These are phyloP conservation scores for Nicotiana tabacum DNA, from an alignment of 257 asterid genomes.

Conservation along the genomic window DNA sequence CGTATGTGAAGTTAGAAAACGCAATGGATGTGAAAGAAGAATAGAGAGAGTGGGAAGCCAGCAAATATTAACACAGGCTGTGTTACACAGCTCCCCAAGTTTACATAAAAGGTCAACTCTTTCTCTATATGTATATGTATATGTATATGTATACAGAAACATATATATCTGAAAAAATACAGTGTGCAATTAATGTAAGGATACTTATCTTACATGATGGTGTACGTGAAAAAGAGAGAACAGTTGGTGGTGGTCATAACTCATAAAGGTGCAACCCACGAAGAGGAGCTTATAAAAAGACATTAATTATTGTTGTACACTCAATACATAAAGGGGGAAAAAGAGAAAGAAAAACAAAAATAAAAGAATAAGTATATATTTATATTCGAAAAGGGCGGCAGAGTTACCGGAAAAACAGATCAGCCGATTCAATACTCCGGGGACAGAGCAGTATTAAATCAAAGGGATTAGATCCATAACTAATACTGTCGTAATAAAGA, in stretches of 20 bases:
- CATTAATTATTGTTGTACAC: neutral
- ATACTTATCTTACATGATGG: neutral
- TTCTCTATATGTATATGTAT: neutral
- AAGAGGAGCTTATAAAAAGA: neutral
- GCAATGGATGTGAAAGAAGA: constrained; percentile 4
- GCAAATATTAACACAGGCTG: neutral
- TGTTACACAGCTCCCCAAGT: neutral
- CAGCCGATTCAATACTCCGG: neutral
- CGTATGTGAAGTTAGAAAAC: neutral
- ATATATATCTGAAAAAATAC: neutral
- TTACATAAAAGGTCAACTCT: neutral
- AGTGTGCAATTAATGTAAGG: neutral
- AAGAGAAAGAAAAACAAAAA: no score
- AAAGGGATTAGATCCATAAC: neutral
- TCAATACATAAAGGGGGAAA: neutral
- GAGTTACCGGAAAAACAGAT: neutral
- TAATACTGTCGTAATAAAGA: neutral
- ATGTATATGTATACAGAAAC: no score
- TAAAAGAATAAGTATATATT: no score
- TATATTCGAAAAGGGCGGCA: neutral
- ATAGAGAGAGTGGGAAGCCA: constrained; percentile 6
- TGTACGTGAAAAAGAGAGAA: neutral
- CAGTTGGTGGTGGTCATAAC: neutral
- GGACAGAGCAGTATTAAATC: neutral
- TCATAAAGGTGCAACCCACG: neutral